Evolutionary conservation across 2,329 filamentous ascomycete species (phyloP).

Genomic region (Gremmenia infestans): DNA sequence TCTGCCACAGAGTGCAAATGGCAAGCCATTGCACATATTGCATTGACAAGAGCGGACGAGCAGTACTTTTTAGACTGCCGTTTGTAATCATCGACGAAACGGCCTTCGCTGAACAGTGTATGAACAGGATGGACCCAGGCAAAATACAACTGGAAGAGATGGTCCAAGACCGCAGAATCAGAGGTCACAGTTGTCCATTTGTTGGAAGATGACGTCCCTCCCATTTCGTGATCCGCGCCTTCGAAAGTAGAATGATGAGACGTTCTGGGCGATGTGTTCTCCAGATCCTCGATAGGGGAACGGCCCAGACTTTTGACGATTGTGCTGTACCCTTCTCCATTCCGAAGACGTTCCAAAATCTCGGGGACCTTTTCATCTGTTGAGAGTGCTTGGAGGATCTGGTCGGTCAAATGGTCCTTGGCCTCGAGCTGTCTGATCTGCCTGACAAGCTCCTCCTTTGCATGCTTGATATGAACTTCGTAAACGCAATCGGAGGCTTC

Average conservation of each 20-base stretch:
- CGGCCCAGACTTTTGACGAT: constrained; percentile 29
- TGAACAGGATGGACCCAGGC: constrained; percentile 34
- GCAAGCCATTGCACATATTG: constrained; percentile 32
- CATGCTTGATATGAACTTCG: constrained; percentile 33
- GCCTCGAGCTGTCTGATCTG: constrained; percentile 29
- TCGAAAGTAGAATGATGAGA: constrained; percentile 25
- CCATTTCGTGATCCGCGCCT: constrained; percentile 26
- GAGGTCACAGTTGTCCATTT: constrained; percentile 29
- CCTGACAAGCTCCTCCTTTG: constrained; percentile 31
- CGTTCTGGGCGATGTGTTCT: constrained; percentile 20
- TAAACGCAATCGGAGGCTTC: constrained; percentile 28
- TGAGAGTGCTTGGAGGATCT: constrained; percentile 28
- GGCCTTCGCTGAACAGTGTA: constrained; percentile 30
- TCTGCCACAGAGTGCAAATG: constrained; percentile 23
- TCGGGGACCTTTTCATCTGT: constrained; percentile 27
- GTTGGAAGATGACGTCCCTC: constrained; percentile 3
- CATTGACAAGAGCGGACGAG: constrained; percentile 29
- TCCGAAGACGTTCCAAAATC: constrained; percentile 28
- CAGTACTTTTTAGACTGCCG: constrained; percentile 22
- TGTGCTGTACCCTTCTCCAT: constrained; percentile 26
- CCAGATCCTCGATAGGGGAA: constrained; percentile 18
- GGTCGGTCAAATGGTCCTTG: constrained; percentile 27
- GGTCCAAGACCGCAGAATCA: constrained; percentile 24
- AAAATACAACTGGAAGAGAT: constrained; percentile 33
- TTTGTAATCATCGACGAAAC: constrained; percentile 27